Percentiles rank a stretch among this genome's conserved stretches.
Conservation (phyloP, 371 early-diverging fungal species). For the Rhizomucor pusillus region DNA sequence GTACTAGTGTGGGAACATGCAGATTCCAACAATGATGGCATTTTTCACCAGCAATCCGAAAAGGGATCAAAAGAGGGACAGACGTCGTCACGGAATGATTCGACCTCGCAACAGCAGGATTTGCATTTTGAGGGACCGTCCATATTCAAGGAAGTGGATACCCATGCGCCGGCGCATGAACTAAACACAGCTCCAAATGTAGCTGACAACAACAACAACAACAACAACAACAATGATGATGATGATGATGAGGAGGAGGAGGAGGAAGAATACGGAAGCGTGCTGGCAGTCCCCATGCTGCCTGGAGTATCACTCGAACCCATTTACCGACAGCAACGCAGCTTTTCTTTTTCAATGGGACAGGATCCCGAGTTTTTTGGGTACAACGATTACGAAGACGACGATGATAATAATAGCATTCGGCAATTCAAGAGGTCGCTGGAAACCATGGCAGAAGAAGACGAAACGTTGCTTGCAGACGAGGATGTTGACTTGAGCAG, state of each 20-base stretch:
- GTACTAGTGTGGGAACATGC: neutral
- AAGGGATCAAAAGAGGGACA: neutral
- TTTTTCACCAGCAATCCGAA: too few species aligned
- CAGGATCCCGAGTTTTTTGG: slow-evolving; percentile 47
- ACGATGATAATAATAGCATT: neutral
- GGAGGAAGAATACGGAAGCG: slow-evolving; percentile 3
- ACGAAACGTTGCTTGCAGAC: slow-evolving; percentile 14
- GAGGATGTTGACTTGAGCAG: slow-evolving; percentile 9
- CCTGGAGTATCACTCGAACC: slow-evolving; percentile 39
- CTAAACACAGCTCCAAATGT: too few species aligned
- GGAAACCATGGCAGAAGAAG: slow-evolving; percentile 43
- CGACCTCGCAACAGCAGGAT: neutral
- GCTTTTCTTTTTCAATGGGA: slow-evolving; percentile 50
- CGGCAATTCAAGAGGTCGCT: slow-evolving; percentile 23
- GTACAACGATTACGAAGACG: slow-evolving; percentile 38
- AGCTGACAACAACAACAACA: neutral
- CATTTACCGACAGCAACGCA: slow-evolving; percentile 46
- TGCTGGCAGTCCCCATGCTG: slow-evolving; percentile 45
- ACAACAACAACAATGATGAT: neutral
- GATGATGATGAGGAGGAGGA: neutral
- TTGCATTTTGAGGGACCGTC: neutral
- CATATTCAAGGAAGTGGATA: neutral
- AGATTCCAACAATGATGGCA: neutral
- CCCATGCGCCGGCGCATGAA: slow-evolving; percentile 2
- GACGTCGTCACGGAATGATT: neutral